Evolutionary conservation across 2,329 filamentous ascomycete genomes (phyloP).

Genomic region (Gaeumannomyces tritici): DNA sequence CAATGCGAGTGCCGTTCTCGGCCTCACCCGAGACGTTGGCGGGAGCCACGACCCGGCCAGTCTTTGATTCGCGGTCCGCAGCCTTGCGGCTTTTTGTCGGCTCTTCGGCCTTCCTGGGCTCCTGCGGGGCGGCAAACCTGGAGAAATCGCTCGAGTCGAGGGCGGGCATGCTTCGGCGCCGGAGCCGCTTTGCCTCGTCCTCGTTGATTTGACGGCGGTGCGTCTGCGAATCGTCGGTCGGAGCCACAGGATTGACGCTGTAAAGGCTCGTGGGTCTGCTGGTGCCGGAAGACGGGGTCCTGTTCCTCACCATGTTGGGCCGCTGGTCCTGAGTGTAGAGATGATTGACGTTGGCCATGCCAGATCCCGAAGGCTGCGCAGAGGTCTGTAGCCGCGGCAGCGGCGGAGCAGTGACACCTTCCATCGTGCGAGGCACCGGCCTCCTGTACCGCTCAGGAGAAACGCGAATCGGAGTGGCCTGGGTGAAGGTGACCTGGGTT

Average conservation of each 20-base stretch:
- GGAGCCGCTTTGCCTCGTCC: slow-evolving; percentile 66
- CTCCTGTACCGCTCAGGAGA: slow-evolving; percentile 81
- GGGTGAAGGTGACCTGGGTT: slow-evolving; percentile 43
- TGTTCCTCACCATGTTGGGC: slow-evolving; percentile 19
- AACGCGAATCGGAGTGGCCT: slow-evolving; percentile 51
- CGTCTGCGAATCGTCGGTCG: slow-evolving; percentile 62
- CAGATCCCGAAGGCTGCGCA: slow-evolving; percentile 37
- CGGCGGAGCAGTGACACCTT: slow-evolving; percentile 26
- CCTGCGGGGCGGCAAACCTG: slow-evolving; percentile 25
- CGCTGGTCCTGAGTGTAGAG: slow-evolving; percentile 37
- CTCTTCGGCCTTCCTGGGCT: slow-evolving; percentile 24
- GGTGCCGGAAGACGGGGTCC: slow-evolving; percentile 25
- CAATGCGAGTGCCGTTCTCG: slow-evolving; percentile 18
- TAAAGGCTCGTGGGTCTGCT: slow-evolving; percentile 42
- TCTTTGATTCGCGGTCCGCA: slow-evolving; percentile 9
- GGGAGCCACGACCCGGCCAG: slow-evolving; percentile 18
- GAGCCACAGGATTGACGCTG: slow-evolving; percentile 32
- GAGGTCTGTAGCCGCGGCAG: slow-evolving; percentile 23
- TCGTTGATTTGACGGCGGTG: slow-evolving; percentile 33
- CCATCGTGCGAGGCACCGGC: slow-evolving; percentile 43
- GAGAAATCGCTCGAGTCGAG: slow-evolving; percentile 37
- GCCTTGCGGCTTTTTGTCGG: slow-evolving; percentile 26
- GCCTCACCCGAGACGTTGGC: slow-evolving; percentile 17
- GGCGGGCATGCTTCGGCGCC: slow-evolving; percentile 74
- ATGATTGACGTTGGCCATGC: slow-evolving; percentile 45